These are phyloP conservation scores for Vitis hybrid DNA, from an alignment of 177 flowering plant species.

Conservation along the genomic window DNA sequence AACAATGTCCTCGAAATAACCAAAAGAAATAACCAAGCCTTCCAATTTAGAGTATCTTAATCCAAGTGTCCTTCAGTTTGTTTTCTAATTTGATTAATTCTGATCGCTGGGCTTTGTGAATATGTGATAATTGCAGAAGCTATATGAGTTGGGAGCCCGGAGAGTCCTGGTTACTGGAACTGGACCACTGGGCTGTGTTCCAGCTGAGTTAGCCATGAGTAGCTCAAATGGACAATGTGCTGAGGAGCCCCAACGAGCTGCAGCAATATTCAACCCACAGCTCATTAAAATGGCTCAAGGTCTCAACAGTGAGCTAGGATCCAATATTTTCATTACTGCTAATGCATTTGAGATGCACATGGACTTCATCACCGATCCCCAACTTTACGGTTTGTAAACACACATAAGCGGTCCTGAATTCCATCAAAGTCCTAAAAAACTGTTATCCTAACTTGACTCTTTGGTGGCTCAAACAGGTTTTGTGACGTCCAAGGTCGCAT, in stretches of 20 bases:
- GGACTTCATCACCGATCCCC: conserved; percentile 46
- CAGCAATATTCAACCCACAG: conserved; percentile 51
- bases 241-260: conserved; percentile 46
- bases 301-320: conserved; percentile 44
- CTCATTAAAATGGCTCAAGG: conserved; percentile 34
- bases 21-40: too few relatives aligned
- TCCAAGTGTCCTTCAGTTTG: too few relatives aligned
- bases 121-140: conserved; percentile 37
- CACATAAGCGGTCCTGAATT: too few relatives aligned
- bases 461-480: conserved; percentile 46
- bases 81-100: background rate
- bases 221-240: conserved; percentile 51
- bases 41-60: too few relatives aligned
- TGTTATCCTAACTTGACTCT: background rate
- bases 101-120: background rate
- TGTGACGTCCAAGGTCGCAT: conserved; percentile 61
- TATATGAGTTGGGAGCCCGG: conserved; percentile 58
- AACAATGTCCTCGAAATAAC: too few relatives aligned
- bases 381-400: conserved; percentile 26
- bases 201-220: conserved; percentile 54
- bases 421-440: too few relatives aligned
- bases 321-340: conserved; percentile 38
- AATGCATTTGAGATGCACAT: conserved; percentile 31
- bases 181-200: conserved; percentile 84
- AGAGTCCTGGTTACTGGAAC: conserved; percentile 79